These are phyloP conservation scores for Citrus inodora DNA, from an alignment of 345 rosid species.

Conservation along the genomic window DNA sequence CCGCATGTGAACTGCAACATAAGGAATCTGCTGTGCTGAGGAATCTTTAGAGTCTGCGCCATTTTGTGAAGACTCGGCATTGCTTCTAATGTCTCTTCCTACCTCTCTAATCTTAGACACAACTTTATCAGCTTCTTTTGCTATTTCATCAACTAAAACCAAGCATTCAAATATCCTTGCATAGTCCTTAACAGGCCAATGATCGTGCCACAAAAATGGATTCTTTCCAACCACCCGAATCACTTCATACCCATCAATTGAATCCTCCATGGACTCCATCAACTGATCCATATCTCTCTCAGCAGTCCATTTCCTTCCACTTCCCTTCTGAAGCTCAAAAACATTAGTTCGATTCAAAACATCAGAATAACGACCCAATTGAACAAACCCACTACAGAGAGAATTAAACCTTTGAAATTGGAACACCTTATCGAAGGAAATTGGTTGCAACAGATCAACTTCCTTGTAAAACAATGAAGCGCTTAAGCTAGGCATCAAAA, in stretches of 20 bases:
- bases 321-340: slow-evolving; percentile 72
- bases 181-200: slow-evolving; percentile 91
- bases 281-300: slow-evolving; percentile 79
- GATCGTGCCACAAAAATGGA: slow-evolving; percentile 98
- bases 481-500: slow-evolving; percentile 89
- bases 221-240: slow-evolving; percentile 73
- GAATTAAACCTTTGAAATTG: slow-evolving; percentile 69
- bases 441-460: slow-evolving; percentile 70
- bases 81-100: slow-evolving; percentile 36
- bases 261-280: slow-evolving; percentile 31
- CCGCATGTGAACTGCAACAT: slow-evolving; percentile 93
- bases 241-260: slow-evolving; percentile 57
- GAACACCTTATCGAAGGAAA: slow-evolving; percentile 75
- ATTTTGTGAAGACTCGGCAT: slow-evolving; percentile 12
- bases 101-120: slow-evolving; percentile 62
- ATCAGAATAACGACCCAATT: slow-evolving; percentile 56
- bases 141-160: slow-evolving; percentile 67
- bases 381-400: slow-evolving; percentile 71
- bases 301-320: slow-evolving; percentile 93
- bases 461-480: slow-evolving; percentile 95
- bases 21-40: slow-evolving; percentile 24
- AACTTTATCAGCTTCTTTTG: slow-evolving; percentile 73
- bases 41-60: slow-evolving; percentile 4
- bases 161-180: slow-evolving; percentile 87
- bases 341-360: slow-evolving; percentile 39